Percentiles rank a stretch among this genome's conserved stretches.
phyloP scores from a whole-genome alignment of 2,329 filamentous ascomycete genomes.

The Penicillium sp. region DNA sequence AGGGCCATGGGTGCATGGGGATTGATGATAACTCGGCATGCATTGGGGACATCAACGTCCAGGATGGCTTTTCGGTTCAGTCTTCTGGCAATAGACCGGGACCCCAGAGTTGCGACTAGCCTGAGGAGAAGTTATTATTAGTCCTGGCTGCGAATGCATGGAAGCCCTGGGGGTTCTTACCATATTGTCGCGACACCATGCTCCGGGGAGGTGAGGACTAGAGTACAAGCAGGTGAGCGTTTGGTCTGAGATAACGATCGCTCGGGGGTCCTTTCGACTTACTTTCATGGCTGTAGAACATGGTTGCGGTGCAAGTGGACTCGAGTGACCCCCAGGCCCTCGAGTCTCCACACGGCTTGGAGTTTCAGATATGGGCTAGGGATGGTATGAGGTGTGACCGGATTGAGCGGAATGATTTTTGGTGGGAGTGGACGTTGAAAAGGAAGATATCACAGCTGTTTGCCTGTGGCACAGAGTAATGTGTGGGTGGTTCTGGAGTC shows the following conservation, averaged over 20 bases:
- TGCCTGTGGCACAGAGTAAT: not conserved
- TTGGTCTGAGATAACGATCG: not conserved
- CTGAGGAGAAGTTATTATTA: conserved; percentile 46
- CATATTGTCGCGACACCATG: conserved; percentile 95
- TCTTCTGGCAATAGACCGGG: conserved; percentile 66
- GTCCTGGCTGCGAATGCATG: conserved; percentile 20
- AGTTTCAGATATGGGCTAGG: not conserved
- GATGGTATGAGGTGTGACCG: not conserved
- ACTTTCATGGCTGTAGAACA: conserved; percentile 98
- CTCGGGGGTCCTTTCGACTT: conserved; percentile 34
- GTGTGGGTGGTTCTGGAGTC: no score
- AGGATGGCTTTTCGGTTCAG: conserved; percentile 84
- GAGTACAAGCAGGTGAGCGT: conserved; percentile 20
- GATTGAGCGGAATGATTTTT: not conserved
- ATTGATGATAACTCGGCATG: conserved; percentile 82
- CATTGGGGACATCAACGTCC: conserved; percentile 79
- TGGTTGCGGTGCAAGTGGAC: conserved; percentile 38
- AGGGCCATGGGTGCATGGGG: conserved; percentile 85
- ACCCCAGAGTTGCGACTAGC: conserved; percentile 86
- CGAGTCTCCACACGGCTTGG: not conserved
- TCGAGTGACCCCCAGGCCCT: not conserved
- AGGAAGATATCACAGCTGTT: not conserved
- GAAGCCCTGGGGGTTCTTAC: conserved; percentile 49
- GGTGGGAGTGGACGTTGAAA: not conserved
- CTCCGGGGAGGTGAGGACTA: conserved; percentile 77